phyloP scores from a whole-genome alignment of 2,329 filamentous ascomycete genomes.

The Pyrenochaeta sp. region DNA sequence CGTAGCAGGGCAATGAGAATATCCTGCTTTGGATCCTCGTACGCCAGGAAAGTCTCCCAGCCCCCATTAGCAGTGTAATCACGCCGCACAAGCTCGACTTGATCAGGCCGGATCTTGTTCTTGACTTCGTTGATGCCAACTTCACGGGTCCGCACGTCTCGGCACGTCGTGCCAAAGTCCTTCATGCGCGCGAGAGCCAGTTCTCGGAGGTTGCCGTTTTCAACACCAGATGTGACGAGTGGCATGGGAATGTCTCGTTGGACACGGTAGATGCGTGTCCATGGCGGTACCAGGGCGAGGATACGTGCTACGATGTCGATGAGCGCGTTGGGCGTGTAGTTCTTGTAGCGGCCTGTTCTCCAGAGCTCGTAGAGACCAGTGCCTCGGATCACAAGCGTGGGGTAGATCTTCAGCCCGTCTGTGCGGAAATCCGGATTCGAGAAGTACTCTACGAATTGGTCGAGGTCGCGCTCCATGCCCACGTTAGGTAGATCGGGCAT shows the following conservation, averaged over 20 bases:
- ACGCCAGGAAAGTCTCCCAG: constrained; percentile 98
- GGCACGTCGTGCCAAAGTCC: constrained; percentile 95
- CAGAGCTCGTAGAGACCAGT: constrained; percentile 97
- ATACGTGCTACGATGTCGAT: constrained; percentile 98
- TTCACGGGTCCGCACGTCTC: constrained; percentile 94
- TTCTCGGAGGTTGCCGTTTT: constrained; percentile 96
- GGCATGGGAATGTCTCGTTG: constrained; percentile 99
- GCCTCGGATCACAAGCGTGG: constrained; percentile 93
- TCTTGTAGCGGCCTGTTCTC: constrained; percentile 96
- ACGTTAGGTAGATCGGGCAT: constrained; percentile 99
- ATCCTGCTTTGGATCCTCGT: constrained; percentile 98
- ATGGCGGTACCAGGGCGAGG: constrained; percentile 89
- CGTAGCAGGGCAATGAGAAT: constrained; percentile 92
- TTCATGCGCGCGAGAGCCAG: constrained; percentile 97
- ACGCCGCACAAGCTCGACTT: constrained; percentile 91
- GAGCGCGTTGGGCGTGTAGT: constrained; percentile 96
- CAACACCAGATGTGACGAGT: constrained; percentile 95
- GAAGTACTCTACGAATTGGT: constrained; percentile 98
- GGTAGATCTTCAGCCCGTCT: constrained; percentile 97
- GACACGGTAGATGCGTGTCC: constrained; percentile 98
- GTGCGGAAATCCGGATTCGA: constrained; percentile 95
- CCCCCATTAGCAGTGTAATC: constrained; percentile 96
- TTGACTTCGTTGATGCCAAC: constrained; percentile 99
- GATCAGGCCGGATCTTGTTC: constrained; percentile 95
- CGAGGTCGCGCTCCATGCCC: constrained; percentile 95